These are phyloP conservation scores for Corinectria fuckeliana DNA, from an alignment of 2,329 filamentous ascomycete species.

Conservation along the genomic window DNA sequence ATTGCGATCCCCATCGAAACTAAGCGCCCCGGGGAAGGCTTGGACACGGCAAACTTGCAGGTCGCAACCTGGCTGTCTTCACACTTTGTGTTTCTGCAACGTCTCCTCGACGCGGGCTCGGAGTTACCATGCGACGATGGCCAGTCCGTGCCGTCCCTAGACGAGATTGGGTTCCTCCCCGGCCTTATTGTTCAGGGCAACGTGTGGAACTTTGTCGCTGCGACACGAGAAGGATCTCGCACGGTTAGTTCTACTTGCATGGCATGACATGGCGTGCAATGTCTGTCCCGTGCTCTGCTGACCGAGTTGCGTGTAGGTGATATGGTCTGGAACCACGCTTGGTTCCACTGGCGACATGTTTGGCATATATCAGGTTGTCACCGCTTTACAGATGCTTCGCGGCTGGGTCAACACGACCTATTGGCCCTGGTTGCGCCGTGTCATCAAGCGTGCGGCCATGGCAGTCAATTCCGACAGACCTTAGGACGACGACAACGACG, in stretches of 20 bases:
- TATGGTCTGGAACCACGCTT: background rate
- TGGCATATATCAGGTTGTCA: slow-evolving; percentile 8
- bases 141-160: background rate
- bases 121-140: background rate
- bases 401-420: background rate
- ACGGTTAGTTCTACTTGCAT: background rate
- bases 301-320: background rate
- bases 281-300: background rate
- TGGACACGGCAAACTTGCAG: slow-evolving; percentile 1
- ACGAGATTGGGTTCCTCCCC: background rate
- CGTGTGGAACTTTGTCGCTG: background rate
- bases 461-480: background rate
- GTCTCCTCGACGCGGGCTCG: background rate
- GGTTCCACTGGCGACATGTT: slow-evolving; percentile 1
- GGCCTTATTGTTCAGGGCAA: slow-evolving; percentile 18
- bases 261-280: background rate
- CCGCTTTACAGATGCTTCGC: slow-evolving; percentile 4
- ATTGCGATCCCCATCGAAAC: slow-evolving; percentile 21
- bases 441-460: background rate
- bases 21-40: slow-evolving; percentile 8
- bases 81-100: background rate
- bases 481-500: background rate
- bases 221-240: slow-evolving; percentile 4
- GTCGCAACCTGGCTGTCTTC: slow-evolving; percentile 5
- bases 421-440: background rate